Evolutionary conservation across 2,329 filamentous ascomycete species (phyloP).

Genomic region (Onygena corvina): DNA sequence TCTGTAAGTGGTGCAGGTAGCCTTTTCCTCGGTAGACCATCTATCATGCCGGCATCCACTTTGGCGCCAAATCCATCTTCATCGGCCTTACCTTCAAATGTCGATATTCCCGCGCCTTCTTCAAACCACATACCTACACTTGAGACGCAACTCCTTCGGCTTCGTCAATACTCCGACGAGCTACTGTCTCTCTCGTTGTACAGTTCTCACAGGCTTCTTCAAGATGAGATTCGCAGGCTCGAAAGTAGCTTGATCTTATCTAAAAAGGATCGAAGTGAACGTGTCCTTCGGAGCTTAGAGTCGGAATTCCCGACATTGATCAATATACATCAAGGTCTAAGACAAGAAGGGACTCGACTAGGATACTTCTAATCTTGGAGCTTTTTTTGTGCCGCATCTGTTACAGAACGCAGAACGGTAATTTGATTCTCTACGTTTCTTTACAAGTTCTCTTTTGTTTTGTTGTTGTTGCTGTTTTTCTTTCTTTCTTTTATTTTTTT

Average conservation of each 20-base stretch:
- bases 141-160: slow-evolving; percentile 16
- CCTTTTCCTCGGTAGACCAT: slow-evolving; percentile 10
- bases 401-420: not conserved
- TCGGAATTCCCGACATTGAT: slow-evolving; percentile 14
- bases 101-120: slow-evolving; percentile 7
- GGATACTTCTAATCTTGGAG: slow-evolving; percentile 16
- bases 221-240: slow-evolving; percentile 17
- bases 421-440: not conserved
- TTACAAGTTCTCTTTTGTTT: not conserved
- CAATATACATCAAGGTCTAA: slow-evolving; percentile 12
- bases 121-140: slow-evolving; percentile 13
- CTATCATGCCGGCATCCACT: slow-evolving; percentile 4
- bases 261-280: slow-evolving; percentile 13
- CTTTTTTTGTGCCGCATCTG: not conserved
- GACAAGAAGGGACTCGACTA: slow-evolving; percentile 13
- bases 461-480: not conserved
- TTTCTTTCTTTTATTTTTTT: not conserved
- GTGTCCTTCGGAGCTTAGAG: slow-evolving; percentile 12
- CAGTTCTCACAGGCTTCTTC: slow-evolving; percentile 19
- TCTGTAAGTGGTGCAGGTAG: not conserved
- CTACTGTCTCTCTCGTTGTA: slow-evolving; percentile 20
- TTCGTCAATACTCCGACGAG: slow-evolving; percentile 19
- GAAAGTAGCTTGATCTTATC: slow-evolving; percentile 13
- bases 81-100: slow-evolving; percentile 2
- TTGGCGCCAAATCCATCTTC: slow-evolving; percentile 6